These are phyloP conservation scores for Podaxis sp. DNA, from an alignment of 768 basidiomycete species.

Conservation along the genomic window DNA sequence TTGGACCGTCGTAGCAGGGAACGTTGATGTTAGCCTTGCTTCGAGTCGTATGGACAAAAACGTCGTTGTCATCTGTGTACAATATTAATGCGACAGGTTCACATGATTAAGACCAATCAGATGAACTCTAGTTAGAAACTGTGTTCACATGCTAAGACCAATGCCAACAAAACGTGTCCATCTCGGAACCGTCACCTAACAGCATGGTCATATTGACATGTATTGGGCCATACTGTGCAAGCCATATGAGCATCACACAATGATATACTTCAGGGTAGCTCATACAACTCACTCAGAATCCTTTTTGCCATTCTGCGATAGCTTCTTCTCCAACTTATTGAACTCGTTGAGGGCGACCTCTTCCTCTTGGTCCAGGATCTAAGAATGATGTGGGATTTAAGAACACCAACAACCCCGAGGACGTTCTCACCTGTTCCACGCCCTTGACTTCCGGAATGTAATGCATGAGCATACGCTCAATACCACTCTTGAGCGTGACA, in stretches of 20 bases:
- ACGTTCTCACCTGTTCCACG: slow-evolving; percentile 71
- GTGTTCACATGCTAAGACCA: background rate
- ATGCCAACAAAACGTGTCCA: background rate
- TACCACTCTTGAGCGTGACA: slow-evolving; percentile 94
- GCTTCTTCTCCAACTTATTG: slow-evolving; percentile 75
- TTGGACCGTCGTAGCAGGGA: no score
- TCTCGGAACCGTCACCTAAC: background rate
- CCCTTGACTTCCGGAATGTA: slow-evolving; percentile 96
- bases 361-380: slow-evolving; percentile 93
- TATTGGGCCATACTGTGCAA: slow-evolving; percentile 70
- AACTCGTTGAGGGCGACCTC: slow-evolving; percentile 85
- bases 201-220: slow-evolving; percentile 62
- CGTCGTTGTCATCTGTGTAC: background rate
- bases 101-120: background rate
- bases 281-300: slow-evolving; percentile 40
- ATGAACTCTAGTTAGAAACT: background rate
- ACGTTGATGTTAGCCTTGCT: background rate
- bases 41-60: background rate
- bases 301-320: slow-evolving; percentile 43
- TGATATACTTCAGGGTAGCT: background rate
- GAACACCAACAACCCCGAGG: background rate
- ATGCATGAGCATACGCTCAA: slow-evolving; percentile 99
- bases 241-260: slow-evolving; percentile 2
- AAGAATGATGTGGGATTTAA: background rate
- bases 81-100: background rate